Conservation (phyloP, 306 rosid genomes). For the Dryas octopetala region DNA sequence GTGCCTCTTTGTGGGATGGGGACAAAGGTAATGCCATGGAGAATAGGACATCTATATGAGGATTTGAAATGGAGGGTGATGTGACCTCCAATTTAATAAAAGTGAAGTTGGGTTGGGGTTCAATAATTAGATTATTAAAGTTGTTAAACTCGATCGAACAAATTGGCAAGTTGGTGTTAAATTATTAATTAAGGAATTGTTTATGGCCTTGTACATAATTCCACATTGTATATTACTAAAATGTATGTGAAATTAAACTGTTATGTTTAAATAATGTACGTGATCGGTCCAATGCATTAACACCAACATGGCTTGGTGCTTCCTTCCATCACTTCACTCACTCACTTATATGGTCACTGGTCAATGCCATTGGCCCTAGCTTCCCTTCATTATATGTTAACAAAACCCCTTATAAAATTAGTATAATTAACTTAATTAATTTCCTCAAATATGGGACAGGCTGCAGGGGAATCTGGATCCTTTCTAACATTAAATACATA, state of each 20-base stretch:
- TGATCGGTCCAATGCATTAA: conserved; percentile 39
- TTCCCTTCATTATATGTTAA: background rate
- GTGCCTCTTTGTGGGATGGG: background rate
- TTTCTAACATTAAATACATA: background rate
- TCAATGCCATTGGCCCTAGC: conserved; percentile 3
- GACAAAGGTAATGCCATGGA: conserved; percentile 4
- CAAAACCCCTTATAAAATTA: background rate
- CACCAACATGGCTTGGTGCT: conserved; percentile 35
- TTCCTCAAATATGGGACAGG: conserved; percentile 7
- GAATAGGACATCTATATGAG: conserved; percentile 31
- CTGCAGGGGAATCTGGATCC: conserved; percentile 14
- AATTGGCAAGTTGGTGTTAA: conserved; percentile 23
- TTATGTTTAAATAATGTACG: background rate
- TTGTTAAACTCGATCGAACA: conserved; percentile 10
- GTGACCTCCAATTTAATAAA: conserved; percentile 27
- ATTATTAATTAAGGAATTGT: background rate
- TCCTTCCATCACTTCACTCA: conserved; percentile 23
- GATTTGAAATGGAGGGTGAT: conserved; percentile 25
- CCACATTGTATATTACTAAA: background rate
- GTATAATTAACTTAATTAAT: background rate
- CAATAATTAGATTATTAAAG: background rate
- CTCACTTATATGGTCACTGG: conserved; percentile 11
- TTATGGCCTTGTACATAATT: background rate
- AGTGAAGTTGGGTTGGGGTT: background rate
- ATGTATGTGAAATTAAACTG: background rate